Evolutionary conservation across 2,329 filamentous ascomycete species (phyloP), one percentile per base, ranked within the genome.

Genomic region (Pseudogymnoascus sp.): DNA sequence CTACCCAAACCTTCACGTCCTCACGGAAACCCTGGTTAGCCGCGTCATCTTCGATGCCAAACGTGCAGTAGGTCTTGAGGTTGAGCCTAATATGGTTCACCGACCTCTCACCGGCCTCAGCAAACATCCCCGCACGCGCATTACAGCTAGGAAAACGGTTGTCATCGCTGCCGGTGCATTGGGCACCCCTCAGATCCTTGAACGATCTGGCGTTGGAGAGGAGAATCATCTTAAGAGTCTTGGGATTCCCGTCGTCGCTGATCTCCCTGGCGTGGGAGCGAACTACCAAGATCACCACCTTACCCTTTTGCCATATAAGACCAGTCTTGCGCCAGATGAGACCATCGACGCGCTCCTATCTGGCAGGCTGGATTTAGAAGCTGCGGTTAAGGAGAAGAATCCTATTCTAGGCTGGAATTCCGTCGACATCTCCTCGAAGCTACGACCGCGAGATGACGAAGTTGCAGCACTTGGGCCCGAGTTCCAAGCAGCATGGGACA

Each of bases 131-230:
- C 68, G 70, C 59, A 71, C 72, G 25, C 75, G 68, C 0, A 73
- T 86, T 16, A 77, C 74, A 50, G 84, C 85, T 2, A 76, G 77
- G 5, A 85, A 82, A 72, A 73, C 85, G 18, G 83, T 88, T 5
- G 75, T 82, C 3, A 73, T 79, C 4, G 75, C 78, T 16, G 73
- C 74, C n/a, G 73, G 73, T 38, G 72, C 73, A 36, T 69, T 71
- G 8, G 76, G 76, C 7, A 72, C 70, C 14, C 69, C 72, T 28
- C 71, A 71, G 38, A 77, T 89, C 1, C 78, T 89, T 0, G 84
- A 89, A 70, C 76, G 86, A 18, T 89, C 86, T 0, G 86, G 86
- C 6, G 69, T 89, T 1, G 85, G 84, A n/a, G 76, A 78, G 50
- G 73, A 77, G 0, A 75, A 79, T 1, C 68, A 85, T 5, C 77